These are phyloP conservation scores for Domatiomyces globalis DNA, from an alignment of 2,329 filamentous ascomycete genomes.

Conservation along the genomic window DNA sequence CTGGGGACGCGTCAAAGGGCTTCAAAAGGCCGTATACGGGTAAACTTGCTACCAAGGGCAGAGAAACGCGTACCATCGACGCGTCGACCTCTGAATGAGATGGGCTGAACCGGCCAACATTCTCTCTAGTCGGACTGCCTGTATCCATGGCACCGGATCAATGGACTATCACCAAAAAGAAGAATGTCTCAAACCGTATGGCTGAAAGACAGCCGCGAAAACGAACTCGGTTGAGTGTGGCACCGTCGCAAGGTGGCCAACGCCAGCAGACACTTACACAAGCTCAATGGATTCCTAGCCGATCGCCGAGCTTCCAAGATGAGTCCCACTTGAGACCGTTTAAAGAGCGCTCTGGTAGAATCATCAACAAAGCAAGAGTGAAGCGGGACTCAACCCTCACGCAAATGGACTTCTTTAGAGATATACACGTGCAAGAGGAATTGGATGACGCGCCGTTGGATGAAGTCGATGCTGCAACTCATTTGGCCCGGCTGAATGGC, in stretches of 20 bases:
- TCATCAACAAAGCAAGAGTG: background rate
- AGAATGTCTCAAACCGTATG: conserved; percentile 4
- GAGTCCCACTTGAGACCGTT: conserved; percentile 5
- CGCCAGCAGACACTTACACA: conserved; percentile 17
- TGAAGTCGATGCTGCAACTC: background rate
- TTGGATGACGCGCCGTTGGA: conserved; percentile 5
- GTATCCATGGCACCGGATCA: conserved; percentile 3
- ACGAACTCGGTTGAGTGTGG: background rate
- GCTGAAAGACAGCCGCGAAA: conserved; percentile 8
- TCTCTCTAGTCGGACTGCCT: too few relatives aligned
- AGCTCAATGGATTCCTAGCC: conserved; percentile 12
- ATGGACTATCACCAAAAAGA: conserved; percentile 13
- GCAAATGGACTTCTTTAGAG: conserved; percentile 17
- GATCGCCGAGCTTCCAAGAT: conserved; percentile 1
- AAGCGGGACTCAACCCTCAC: conserved; percentile 17
- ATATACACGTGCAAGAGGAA: background rate
- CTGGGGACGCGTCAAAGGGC: background rate
- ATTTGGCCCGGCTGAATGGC: conserved; percentile 5
- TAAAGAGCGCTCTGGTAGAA: background rate
- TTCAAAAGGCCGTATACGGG: background rate
- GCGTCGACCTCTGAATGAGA: background rate
- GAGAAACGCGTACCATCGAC: background rate
- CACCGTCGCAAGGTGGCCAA: conserved; percentile 1
- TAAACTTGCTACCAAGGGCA: background rate
- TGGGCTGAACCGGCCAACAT: background rate